Conservation (phyloP, 345 rosid species). For the Heritiera fomes region DNA sequence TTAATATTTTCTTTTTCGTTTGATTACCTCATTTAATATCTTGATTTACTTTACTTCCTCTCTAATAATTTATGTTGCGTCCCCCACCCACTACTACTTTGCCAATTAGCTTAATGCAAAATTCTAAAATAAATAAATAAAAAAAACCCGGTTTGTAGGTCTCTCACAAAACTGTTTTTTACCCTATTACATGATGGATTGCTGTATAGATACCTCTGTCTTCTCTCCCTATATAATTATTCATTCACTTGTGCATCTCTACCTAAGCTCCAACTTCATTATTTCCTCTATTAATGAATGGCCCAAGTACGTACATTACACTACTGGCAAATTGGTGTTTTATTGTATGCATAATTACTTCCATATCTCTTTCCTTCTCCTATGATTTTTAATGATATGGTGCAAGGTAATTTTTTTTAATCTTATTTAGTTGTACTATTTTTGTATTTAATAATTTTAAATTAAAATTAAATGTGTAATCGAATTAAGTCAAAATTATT, state of each 20-base stretch:
- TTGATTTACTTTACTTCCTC: not conserved
- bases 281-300: no score
- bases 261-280: not conserved
- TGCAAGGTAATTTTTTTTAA: not conserved
- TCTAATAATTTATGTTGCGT: not conserved
- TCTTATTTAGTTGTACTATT: no score
- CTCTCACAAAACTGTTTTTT: not conserved
- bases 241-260: not conserved
- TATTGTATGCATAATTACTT: not conserved
- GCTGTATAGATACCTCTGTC: not conserved
- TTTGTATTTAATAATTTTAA: not conserved
- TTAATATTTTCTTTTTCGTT: not conserved
- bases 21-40: constrained; percentile 6
- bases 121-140: no score
- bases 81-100: not conserved
- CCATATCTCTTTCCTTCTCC: no score
- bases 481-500: no score
- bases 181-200: not conserved
- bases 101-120: no score
- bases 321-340: no score
- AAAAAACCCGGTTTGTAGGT: not conserved
- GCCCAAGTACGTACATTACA: no score
- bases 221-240: no score
- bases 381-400: not conserved
- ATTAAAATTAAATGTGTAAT: not conserved